phyloP scores from a whole-genome alignment of 2,329 filamentous ascomycete genomes.

The Pseudogymnoascus sp. region DNA sequence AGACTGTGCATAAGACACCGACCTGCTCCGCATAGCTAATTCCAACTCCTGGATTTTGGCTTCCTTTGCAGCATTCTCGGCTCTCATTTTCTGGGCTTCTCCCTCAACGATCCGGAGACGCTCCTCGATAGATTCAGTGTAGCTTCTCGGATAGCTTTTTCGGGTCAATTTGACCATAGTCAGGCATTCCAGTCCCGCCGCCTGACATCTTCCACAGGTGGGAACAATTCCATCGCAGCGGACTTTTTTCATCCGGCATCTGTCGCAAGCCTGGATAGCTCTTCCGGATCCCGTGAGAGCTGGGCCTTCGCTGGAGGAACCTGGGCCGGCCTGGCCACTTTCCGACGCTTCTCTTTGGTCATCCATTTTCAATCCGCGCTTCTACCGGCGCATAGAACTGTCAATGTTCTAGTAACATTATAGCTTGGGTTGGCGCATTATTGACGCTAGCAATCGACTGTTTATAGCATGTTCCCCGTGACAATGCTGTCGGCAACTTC shows the following conservation, averaged over 20 bases:
- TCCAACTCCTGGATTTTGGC: conserved; percentile 15
- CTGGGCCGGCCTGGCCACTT: neutral
- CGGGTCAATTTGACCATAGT: conserved; percentile 16
- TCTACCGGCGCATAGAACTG: neutral
- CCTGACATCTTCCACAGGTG: conserved; percentile 15
- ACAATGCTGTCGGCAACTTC: neutral
- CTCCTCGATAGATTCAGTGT: conserved; percentile 17
- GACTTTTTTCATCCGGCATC: conserved; percentile 16
- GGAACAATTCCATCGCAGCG: conserved; percentile 15
- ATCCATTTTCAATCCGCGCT: conserved; percentile 1
- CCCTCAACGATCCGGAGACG: conserved; percentile 15
- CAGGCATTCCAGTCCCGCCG: conserved; percentile 14
- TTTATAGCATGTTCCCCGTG: neutral
- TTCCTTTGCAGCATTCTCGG: conserved; percentile 13
- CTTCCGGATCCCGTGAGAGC: conserved; percentile 14
- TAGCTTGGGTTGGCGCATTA: neutral
- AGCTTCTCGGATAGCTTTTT: conserved; percentile 16
- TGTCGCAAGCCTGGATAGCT: conserved; percentile 15
- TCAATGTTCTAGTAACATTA: neutral
- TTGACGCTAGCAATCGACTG: neutral
- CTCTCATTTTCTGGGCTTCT: conserved; percentile 14
- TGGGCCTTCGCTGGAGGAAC: neutral
- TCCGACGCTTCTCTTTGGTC: neutral
- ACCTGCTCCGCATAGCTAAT: neutral
- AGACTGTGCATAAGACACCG: conserved; percentile 3